Evolutionary conservation across 2,329 filamentous ascomycete genomes (phyloP), one percentile per base, ranked within the genome.

Genomic region (Alternaria triticina): DNA sequence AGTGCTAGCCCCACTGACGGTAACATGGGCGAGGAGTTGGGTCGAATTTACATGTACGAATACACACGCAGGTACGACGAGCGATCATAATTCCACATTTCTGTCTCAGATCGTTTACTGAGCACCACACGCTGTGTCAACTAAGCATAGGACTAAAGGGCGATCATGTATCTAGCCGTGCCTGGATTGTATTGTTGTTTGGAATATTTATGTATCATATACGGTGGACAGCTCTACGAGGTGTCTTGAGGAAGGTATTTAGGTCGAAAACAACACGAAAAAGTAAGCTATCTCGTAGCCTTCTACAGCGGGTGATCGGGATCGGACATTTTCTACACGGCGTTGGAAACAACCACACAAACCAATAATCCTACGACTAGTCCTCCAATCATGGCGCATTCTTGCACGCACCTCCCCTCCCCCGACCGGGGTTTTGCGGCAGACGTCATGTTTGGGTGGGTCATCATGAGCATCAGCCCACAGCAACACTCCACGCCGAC

Each of bases 361-460:
- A 55, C 28, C 28, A 33, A 51, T 11, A 36, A 51, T 36, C 28
- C 17, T 33, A n/a, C 12, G 12, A 22, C 28, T 51, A 36, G 20
- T 8, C 25, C 28, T 40, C 36, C 59, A 62, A 52, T 50, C 27
- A 47, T 47, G 10, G 25, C 22, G 33, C 20, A 44, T 13, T 36
- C 13, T 9, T 61, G 59, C 25, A 44, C 50, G 56, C 47, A 20
- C 43, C 20, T 36, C 56, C 43, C 33, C 56, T 50, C 49, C 43
- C 43, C 52, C 43, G 57, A 59, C 65, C 65, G 65, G 62, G 56
- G 59, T 56, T 51, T 59, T 51, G 54, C 62, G 62, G 57, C 61
- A 64, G 58, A 62, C 65, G 65, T 67, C 65, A 67, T 65, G 62
- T 57, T 59, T 61, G 59, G 33, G 65, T 63, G 62, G 59, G 65